Base-by-base conservation (phyloP, 331 rosid species). In the Malus hybrid region DNA sequence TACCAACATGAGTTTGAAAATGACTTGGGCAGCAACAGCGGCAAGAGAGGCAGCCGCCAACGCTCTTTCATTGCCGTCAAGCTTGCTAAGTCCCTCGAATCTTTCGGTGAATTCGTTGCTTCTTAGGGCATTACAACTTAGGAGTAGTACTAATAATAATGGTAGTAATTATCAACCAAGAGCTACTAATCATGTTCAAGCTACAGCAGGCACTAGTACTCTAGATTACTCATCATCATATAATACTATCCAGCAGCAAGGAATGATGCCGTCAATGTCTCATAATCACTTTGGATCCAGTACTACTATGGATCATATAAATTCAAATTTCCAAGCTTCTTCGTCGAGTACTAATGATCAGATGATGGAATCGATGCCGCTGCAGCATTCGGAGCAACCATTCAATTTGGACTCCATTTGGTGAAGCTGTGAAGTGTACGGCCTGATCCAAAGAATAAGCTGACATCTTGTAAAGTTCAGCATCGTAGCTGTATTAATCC, bases 401-500 rank as follows among this genome's bases (percentile, higher is more conserved):
- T 92, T 95, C 86, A 86, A 88, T 80, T 77, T 87, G 96, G 97
- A 95, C 92, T 90, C 97, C 86, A 70, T 89, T 29, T 94, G 99
- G 97, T 92, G 88, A 91, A 71, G 69, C 20, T n/a, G 46, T 39
- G 46, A 39, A 16, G 9, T 42, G 50, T 5, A 42, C 19, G 24
- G 22, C 20, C 16, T 29, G 68, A 39, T 62, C 69, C 20, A 22
- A 60, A 2, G n/a, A 27, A 60, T 73, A 46, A 15, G 44, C 69
- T 60, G 9, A 33, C 57, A 24, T 73, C 76, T 73, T 60, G 48
- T 22, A 73, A 10, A 59, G 27, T 71, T n/a, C 76, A 7, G 46
- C 46, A 56, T 61, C 5, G 65, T 55, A n/a, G 11, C 63, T 16
- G 8, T 39, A 10, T 39, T 39, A 39, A 39, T 39, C 46, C 46